Base-by-base conservation (phyloP, 2,329 filamentous ascomycete genomes). In the Sphaceloma murrayae region DNA sequence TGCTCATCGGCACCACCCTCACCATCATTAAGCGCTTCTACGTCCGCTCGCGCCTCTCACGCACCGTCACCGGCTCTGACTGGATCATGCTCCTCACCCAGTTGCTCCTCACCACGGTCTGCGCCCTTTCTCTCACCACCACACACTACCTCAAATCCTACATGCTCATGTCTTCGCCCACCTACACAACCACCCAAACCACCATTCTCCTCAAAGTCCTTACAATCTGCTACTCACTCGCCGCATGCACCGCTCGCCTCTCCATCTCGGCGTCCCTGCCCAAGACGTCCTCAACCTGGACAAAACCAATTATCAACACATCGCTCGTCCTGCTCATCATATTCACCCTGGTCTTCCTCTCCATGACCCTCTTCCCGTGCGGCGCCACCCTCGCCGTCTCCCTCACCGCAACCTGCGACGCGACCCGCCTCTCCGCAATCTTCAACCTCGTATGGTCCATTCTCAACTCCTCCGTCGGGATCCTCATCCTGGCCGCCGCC, bases 361-460 rank as follows among this genome's bases (percentile, higher is more conserved):
- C 27, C 21, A 16, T 45, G 9, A 33, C 29, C 13, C 42, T 38
- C 16, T 39, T 47, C 24, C 46, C 46, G 17, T 44, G 46, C 39
- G 38, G 39, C 22, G 33, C 42, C 39, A 14, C 26, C n/a, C 18
- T 38, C 30, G 39, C 34, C 16, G 22, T 34, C 39, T 34, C 27
- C 34, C 17, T 34, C 22, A 38, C 42, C 5, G 27, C 22, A 16
- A 31, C 34, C 21, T 45, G 32, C 22, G 11, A 44, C 16, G 19
- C 45, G 3, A 24, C 17, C 22, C 11, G 13, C n/a, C 18, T 42
- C 22, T 39, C 34, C 14, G 11, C 17, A 13, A 13, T 13, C 17
- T 14, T 29, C 6, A 26, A 44, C n/a, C 24, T 30, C 7, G 21
- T 27, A 22, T 45, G 40, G 39, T 17, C 32, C 19, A 16, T 24